phyloP scores from a whole-genome alignment of 2,329 filamentous ascomycete genomes.

The Endothia cerciana region DNA sequence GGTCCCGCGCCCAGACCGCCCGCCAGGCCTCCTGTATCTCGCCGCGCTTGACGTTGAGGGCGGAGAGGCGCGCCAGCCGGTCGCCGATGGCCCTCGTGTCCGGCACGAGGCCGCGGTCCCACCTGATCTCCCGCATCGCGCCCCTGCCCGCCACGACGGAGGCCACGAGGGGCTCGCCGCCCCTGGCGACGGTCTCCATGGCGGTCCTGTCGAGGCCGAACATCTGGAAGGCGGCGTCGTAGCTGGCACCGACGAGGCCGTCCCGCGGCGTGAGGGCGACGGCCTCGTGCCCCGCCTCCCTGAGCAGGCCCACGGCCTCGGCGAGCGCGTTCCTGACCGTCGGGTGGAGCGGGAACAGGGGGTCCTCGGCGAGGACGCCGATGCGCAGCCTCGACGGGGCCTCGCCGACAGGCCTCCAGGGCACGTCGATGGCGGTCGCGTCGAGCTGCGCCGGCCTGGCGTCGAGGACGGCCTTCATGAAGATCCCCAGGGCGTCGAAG shows the following conservation, averaged over 20 bases:
- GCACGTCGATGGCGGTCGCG: constrained; percentile 24
- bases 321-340: constrained; percentile 20
- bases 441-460: constrained; percentile 27
- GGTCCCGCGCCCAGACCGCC: constrained; percentile 20
- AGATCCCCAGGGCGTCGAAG: constrained; percentile 24
- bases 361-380: constrained; percentile 29
- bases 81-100: constrained; percentile 20
- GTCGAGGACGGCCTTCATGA: constrained; percentile 27
- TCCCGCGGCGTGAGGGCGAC: constrained; percentile 13
- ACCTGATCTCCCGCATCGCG: constrained; percentile 19
- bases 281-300: constrained; percentile 21
- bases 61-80: constrained; percentile 15
- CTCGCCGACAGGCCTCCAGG: constrained; percentile 18
- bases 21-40: constrained; percentile 29
- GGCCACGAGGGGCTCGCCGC: constrained; percentile 26
- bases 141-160: constrained; percentile 11
- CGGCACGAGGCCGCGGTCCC: constrained; percentile 1
- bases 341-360: constrained; percentile 27
- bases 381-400: constrained; percentile 14
- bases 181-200: constrained; percentile 12
- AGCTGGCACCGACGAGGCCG: constrained; percentile 17
- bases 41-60: constrained; percentile 22
- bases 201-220: constrained; percentile 27
- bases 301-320: constrained; percentile 7
- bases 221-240: constrained; percentile 23